Evolutionary conservation across 2,329 filamentous ascomycete genomes (phyloP), one percentile per base, ranked within the genome.

Genomic region (Penicillium polonicum): DNA sequence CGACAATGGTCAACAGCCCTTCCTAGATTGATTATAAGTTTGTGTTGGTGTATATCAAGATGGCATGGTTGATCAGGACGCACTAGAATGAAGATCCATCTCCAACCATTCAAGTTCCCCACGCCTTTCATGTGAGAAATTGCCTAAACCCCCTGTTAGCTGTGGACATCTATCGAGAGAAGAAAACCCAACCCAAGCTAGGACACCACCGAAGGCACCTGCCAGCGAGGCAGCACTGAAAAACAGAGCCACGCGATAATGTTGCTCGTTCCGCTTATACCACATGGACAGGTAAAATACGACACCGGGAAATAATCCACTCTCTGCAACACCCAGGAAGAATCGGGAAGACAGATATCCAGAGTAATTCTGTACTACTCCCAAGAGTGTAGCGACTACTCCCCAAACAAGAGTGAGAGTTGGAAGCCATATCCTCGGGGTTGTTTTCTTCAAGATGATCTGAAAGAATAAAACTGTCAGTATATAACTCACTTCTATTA

Each of bases 1-100:
- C 71, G 29, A 88, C 84, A 1, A 91, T 86, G 0, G 87, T 89
- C 50, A 91, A 76, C 2, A 89, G 83, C 4, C 89, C 89, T 52
- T 91, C 85, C 74, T 90, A 41, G 12, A 52, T 6, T 8, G 23
- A 43, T 46, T 2, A 35, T 21, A 23, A 36, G 43, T 15, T 2
- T 10, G 6, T 23, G 38, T 52, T 9, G 55, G 46, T 41, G 19
- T 15, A 25, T 1, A 21, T 35, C 9, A 23, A 5, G 6, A 42
- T n/a, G 9, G 6, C 10, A 35, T 27, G 1, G n/a, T 27, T 9
- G 17, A 45, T n/a, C 17, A 19, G 10, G 31, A 48, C 65, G 5
- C 58, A 72, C 68, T 78, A 88, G 76, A 55, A 88, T 82, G 69
- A 89, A 89, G 4, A 88, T 80, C 76, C 86, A 89, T 60, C 84